Evolutionary conservation across 2,329 filamentous ascomycete species (phyloP), one percentile per base, ranked within the genome.

Genomic region (Cladosporium sp.): DNA sequence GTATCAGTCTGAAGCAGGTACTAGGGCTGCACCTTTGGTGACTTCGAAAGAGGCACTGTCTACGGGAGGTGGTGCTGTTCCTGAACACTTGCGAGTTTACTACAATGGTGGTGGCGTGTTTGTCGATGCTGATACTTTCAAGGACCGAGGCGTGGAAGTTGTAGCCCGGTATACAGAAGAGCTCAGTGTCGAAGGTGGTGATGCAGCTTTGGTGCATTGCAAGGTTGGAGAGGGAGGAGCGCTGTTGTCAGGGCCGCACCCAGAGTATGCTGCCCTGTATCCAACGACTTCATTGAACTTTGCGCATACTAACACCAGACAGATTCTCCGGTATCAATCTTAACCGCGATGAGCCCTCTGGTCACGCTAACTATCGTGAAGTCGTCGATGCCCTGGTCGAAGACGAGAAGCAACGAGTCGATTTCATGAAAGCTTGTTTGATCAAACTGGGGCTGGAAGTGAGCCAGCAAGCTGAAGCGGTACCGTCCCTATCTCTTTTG

Each of bases 71-170:
- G 81, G 78, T 0, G 74, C 76, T 3, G 71, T 88, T 1, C 83
- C 87, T 0, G 81, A 84, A 1, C 77, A 79, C 1, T 90, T 96
- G 60, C 79, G 81, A 55, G 87, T 85, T 14, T 99, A 99, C 71
- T 97, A 93, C 73, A 99, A 99, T 66, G 94, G 94, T 0, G 94
- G 94, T 0, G 92, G 94, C 3, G 86, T 96, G 1, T 99, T 97
- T 76, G 90, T 96, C 1, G 88, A 94, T 74, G 88, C 89, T 1
- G 80, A 82, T 3, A 83, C 81, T 45, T 79, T 84, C 58, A 76
- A 79, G 58, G 80, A 82, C 30, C 76, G 81, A 63, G 88, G 88
- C 1, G 84, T 97, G 0, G 85, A 97, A 73, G 82, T 96, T 6
- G 77, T 99, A 22, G 94, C 93, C 1, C 88, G 82, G 60, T 99